Conservation (phyloP, 768 basidiomycete species). For the Multifurca ochricompacta region DNA sequence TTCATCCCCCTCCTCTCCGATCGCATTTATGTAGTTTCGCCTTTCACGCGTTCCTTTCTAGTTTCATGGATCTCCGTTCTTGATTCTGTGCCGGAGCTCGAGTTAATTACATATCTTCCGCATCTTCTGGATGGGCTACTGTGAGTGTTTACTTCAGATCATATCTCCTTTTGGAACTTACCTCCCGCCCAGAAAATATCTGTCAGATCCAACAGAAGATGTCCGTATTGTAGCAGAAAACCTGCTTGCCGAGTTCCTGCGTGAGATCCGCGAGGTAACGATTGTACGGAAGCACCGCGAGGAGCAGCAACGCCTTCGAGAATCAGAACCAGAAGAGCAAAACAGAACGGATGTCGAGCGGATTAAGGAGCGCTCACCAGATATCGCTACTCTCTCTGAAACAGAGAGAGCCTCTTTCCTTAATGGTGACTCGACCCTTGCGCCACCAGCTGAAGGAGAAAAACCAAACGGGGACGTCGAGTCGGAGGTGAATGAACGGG, state of each 20-base stretch:
- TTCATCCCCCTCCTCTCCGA: slow-evolving; percentile 95
- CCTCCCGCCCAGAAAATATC: slow-evolving; percentile 62
- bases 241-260: slow-evolving; percentile 79
- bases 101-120: slow-evolving; percentile 89
- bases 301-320: slow-evolving; percentile 29
- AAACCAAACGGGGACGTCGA: slow-evolving; percentile 24
- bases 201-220: slow-evolving; percentile 91
- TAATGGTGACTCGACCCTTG: slow-evolving; percentile 20
- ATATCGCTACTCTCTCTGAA: background rate
- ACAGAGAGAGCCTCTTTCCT: slow-evolving; percentile 5
- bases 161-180: slow-evolving; percentile 15
- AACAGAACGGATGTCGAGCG: slow-evolving; percentile 4
- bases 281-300: slow-evolving; percentile 60
- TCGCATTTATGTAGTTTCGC: slow-evolving; percentile 90
- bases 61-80: slow-evolving; percentile 95
- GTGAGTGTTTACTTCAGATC: slow-evolving; percentile 37
- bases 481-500: slow-evolving; percentile 47
- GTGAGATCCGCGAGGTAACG: slow-evolving; percentile 84
- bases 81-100: slow-evolving; percentile 93
- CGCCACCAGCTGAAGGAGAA: slow-evolving; percentile 28
- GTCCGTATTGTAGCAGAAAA: slow-evolving; percentile 88
- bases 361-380: slow-evolving; percentile 2
- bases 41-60: slow-evolving; percentile 93
- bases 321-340: slow-evolving; percentile 6
- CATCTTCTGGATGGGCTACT: slow-evolving; percentile 91